Percentiles rank a stretch among this genome's conserved stretches.
Conservation (phyloP, 2,329 filamentous ascomycete genomes). For the Sporothrix brunneoviolacea region DNA sequence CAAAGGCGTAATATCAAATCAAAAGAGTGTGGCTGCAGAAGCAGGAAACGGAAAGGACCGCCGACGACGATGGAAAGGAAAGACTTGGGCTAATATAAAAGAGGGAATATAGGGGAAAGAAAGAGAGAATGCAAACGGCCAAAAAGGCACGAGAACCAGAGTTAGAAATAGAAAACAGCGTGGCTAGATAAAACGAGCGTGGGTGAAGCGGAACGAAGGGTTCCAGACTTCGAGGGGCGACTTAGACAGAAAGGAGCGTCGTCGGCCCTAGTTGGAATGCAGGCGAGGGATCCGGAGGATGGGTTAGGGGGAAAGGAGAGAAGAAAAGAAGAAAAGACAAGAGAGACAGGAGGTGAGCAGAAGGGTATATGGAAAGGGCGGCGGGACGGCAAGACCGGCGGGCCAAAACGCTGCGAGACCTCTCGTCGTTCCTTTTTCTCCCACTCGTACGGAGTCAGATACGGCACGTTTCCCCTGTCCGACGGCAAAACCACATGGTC, state of each 20-base stretch:
- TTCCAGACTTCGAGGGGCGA: conserved; percentile 6
- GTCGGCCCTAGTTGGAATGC: conserved; percentile 8
- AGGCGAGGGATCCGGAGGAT: not conserved
- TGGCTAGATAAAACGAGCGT: conserved; percentile 4
- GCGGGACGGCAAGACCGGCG: too few species aligned
- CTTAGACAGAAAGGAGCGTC: not conserved
- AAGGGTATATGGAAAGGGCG: not conserved
- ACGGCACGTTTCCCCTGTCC: conserved; percentile 1
- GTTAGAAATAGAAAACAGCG: not conserved
- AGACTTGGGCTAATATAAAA: not conserved
- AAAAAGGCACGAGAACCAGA: not conserved
- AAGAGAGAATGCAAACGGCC: not conserved
- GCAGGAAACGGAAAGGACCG: not conserved
- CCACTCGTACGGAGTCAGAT: not conserved
- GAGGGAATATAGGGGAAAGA: not conserved
- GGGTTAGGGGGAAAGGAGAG: not conserved
- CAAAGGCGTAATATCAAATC: not conserved
- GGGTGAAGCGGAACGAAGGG: not conserved
- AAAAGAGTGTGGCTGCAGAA: not conserved
- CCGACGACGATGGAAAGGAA: not conserved
- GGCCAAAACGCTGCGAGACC: too few species aligned
- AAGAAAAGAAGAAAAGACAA: not conserved
- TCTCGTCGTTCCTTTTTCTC: not conserved
- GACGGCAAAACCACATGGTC: too few species aligned
- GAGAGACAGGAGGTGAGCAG: not conserved